Evolutionary conservation across 2,329 filamentous ascomycete genomes (phyloP), one percentile per base, ranked within the genome.

Genomic region (Fragosphaeria purpurea): DNA sequence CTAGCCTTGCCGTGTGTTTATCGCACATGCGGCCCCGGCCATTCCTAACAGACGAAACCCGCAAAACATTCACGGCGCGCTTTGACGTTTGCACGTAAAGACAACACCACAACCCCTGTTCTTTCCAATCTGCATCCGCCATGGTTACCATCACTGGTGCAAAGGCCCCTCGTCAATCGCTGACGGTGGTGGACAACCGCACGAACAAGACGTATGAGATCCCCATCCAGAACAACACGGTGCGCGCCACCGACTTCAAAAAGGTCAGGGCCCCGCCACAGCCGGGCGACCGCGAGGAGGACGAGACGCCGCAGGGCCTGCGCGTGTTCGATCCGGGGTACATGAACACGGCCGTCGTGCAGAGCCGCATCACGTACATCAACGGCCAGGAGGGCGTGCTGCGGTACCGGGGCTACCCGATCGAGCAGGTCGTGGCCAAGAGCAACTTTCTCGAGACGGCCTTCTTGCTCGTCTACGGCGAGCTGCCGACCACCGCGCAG

Each of bases 281-380:
- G 46, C 55, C 59, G 9, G 56, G 64, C 47, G 67, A 67, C 56
- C 66, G 68, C 13, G 58, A 65, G 8, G 70, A 74, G 50, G 67
- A 74, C 59, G 71, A 74, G 63, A 72, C 69, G 3, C 64, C 64
- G 8, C 71, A 75, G 56, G 73, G 73, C 9, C 67, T 76, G n/a
- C 61, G 72, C 30, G 65, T 76, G 38, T 74, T 67, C 50, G 73
- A 75, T 60, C 71, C 72, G n/a, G 73, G 69, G 3, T 76, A 73
- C 62, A 72, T 74, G 67, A 76, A 75, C 64, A 75, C 73, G 2
- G 71, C 72, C 13, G 73, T 74, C 2, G 67, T 75, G 22, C 62
- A 71, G 62, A 72, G 68, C 57, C 67, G 62, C 46, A 76, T 76
- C 58, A 75, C 72, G 33, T 75, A 75, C 63, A 75, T 75, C 60